Percentiles rank a stretch among this genome's conserved stretches.
phyloP scores from a whole-genome alignment of 164 flowering plant species.

The Stephania japonica region DNA sequence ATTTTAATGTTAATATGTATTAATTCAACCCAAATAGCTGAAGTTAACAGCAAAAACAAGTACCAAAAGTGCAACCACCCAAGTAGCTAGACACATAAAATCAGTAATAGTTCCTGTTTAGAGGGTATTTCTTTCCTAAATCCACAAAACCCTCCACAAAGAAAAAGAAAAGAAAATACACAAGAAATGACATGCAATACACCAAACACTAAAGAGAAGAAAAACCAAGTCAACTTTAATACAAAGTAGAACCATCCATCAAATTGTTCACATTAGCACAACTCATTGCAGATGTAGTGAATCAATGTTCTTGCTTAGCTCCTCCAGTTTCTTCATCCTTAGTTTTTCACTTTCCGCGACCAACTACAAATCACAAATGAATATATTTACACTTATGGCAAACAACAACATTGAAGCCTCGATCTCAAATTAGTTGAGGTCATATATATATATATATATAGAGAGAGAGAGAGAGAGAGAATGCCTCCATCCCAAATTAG shows the following conservation, averaged over 20 bases:
- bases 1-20: background rate
- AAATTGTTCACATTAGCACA: constrained; percentile 7
- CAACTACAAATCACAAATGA: constrained; percentile 36
- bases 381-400: no score
- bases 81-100: constrained; percentile 6
- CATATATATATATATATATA: no score
- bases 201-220: constrained; percentile 8
- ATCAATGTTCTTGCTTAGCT: constrained; percentile 70
- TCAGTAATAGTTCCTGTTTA: constrained; percentile 15
- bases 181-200: constrained; percentile 3
- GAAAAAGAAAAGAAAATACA: constrained; percentile 14
- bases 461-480: no score
- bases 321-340: constrained; percentile 88
- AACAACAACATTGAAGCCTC: no score
- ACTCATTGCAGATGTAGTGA: constrained; percentile 34
- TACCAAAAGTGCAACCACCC: background rate
- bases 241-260: constrained; percentile 24
- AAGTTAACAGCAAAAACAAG: background rate
- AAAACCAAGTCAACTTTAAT: constrained; percentile 13
- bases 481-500: no score
- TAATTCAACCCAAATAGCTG: background rate
- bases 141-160: constrained; percentile 13
- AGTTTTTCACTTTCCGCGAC: constrained; percentile 72
- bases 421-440: no score
- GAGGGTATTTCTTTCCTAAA: constrained; percentile 12